Conservation (phyloP, 768 basidiomycete species). For the Tulasnella sp. region DNA sequence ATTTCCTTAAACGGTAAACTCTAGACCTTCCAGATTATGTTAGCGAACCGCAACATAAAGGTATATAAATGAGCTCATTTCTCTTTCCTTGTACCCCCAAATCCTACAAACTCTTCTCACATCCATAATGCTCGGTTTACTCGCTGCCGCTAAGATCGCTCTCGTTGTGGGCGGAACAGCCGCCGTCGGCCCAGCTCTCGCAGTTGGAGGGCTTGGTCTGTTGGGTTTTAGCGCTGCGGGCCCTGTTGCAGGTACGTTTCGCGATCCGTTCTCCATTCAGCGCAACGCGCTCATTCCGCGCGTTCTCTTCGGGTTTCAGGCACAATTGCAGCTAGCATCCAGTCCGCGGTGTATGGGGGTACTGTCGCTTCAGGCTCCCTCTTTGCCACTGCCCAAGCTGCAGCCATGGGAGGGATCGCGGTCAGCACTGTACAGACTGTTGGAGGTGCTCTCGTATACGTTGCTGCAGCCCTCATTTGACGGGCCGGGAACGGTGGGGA, state of each 20-base stretch:
- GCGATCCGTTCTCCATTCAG: too few relatives aligned
- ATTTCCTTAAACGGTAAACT: too few relatives aligned
- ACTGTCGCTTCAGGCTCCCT: background rate
- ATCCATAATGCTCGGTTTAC: background rate
- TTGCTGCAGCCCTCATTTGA: background rate
- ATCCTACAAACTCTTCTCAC: too few relatives aligned
- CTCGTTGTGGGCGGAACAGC: background rate
- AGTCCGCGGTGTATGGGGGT: slow-evolving; percentile 6
- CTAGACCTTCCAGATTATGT: too few relatives aligned
- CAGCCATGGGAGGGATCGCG: slow-evolving; percentile 14
- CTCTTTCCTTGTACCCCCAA: too few relatives aligned
- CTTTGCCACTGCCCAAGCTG: slow-evolving; percentile 3
- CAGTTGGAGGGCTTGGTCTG: background rate
- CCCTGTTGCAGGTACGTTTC: background rate
- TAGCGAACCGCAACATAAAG: too few relatives aligned
- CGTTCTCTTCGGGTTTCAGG: too few relatives aligned
- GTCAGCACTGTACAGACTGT: background rate
- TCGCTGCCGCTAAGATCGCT: slow-evolving; percentile 1
- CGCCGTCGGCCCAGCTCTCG: slow-evolving; percentile 8
- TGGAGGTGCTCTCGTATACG: background rate
- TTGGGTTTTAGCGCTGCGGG: background rate
- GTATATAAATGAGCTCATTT: too few relatives aligned
- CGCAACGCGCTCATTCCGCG: too few relatives aligned
- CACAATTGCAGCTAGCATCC: background rate
- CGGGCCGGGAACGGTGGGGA: background rate